phyloP scores from a whole-genome alignment of 2,329 filamentous ascomycete species.

The Beauveria sp. region DNA sequence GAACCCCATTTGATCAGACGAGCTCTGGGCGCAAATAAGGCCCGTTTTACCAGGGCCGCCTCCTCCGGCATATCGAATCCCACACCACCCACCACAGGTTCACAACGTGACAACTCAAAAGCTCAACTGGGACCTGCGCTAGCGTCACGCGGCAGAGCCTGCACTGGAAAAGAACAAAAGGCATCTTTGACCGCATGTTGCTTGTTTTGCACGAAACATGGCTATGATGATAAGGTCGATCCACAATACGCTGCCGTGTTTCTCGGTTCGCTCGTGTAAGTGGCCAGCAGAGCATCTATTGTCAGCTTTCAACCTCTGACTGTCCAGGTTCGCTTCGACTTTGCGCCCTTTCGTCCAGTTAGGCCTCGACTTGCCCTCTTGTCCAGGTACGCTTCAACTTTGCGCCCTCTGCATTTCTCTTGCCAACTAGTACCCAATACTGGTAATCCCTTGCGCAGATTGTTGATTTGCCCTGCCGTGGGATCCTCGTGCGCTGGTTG shows the following conservation, averaged over 20 bases:
- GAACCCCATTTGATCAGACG: background rate
- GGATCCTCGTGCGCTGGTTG: background rate
- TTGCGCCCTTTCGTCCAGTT: no score
- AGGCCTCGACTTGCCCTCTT: no score
- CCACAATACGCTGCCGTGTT: background rate
- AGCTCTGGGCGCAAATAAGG: slow-evolving; percentile 3
- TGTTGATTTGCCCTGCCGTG: background rate
- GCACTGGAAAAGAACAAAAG: background rate
- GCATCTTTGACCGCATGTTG: background rate
- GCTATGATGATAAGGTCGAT: background rate
- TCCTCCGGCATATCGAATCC: slow-evolving; percentile 4
- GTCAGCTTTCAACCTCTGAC: background rate
- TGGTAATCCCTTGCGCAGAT: background rate
- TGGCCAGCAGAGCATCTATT: background rate
- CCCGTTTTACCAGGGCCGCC: background rate
- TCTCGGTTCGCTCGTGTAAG: background rate
- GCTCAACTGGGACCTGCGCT: slow-evolving; percentile 10
- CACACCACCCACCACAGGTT: background rate
- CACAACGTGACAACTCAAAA: background rate
- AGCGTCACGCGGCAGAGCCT: background rate
- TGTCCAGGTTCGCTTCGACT: background rate
- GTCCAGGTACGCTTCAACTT: background rate
- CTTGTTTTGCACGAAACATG: background rate
- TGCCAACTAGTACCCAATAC: no score
- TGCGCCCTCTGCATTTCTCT: background rate